These are phyloP conservation scores for Aureobasidium sp. DNA, from an alignment of 2,329 filamentous ascomycete species.

Conservation along the genomic window DNA sequence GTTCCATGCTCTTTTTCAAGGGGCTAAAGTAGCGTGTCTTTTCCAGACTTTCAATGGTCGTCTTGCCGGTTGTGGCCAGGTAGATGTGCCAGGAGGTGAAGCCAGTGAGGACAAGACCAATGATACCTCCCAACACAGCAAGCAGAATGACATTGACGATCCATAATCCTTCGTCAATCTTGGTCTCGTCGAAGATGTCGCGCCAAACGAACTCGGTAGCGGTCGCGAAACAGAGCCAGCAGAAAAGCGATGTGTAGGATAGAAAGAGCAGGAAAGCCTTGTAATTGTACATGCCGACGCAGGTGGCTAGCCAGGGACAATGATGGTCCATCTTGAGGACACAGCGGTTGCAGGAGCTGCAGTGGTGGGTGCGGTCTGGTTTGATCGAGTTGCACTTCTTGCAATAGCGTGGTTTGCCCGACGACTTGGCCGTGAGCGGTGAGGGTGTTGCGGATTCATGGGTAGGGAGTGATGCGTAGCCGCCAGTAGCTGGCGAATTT, in stretches of 20 bases:
- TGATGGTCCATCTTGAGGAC: slow-evolving; percentile 99
- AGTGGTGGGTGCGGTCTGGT: slow-evolving; percentile 93
- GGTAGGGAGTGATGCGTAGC: slow-evolving; percentile 15
- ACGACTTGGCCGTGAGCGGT: slow-evolving; percentile 85
- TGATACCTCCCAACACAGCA: slow-evolving; percentile 79
- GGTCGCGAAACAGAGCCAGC: slow-evolving; percentile 70
- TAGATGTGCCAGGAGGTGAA: slow-evolving; percentile 91
- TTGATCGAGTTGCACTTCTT: slow-evolving; percentile 96
- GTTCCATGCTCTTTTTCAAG: slow-evolving; percentile 60
- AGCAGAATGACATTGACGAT: slow-evolving; percentile 89
- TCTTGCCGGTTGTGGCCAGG: slow-evolving; percentile 70
- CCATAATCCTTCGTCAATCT: slow-evolving; percentile 63
- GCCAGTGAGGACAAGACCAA: slow-evolving; percentile 76
- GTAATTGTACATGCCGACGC: slow-evolving; percentile 88
- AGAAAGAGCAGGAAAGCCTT: slow-evolving; percentile 92
- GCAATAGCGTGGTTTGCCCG: slow-evolving; percentile 80
- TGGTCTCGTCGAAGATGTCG: slow-evolving; percentile 64
- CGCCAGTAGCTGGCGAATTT: slow-evolving; percentile 10
- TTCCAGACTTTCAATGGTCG: slow-evolving; percentile 92
- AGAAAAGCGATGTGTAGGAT: slow-evolving; percentile 80
- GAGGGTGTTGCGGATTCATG: slow-evolving; percentile 31
- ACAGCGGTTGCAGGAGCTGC: slow-evolving; percentile 86
- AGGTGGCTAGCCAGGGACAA: slow-evolving; percentile 91
- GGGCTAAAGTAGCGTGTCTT: slow-evolving; percentile 90
- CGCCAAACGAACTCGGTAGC: slow-evolving; percentile 75